Conservation (phyloP, 768 basidiomycete species). For the Clitopilus hobsonii region DNA sequence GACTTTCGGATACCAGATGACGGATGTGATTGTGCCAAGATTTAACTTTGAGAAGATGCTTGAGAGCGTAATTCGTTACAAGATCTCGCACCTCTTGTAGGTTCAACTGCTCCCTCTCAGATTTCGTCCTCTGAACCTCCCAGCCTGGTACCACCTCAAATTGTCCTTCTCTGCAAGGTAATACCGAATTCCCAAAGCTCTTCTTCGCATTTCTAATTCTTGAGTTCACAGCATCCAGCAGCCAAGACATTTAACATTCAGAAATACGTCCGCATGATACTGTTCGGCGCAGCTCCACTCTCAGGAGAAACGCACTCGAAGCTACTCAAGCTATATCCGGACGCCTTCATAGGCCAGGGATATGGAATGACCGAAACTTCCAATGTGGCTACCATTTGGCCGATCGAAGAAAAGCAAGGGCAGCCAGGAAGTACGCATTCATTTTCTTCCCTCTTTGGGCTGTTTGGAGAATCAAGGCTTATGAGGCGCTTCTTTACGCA, state of each 20-base stretch:
- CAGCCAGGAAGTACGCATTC: conserved; percentile 44
- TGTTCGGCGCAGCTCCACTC: conserved; percentile 57
- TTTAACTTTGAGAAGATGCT: conserved; percentile 60
- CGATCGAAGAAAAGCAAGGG: conserved; percentile 42
- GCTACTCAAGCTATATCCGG: conserved; percentile 44
- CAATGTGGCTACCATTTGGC: conserved; percentile 46
- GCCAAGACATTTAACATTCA: conserved; percentile 46
- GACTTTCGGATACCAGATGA: conserved; percentile 27
- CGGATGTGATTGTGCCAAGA: conserved; percentile 54
- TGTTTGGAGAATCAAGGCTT: too few species aligned
- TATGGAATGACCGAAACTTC: conserved; percentile 61
- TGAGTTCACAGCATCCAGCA: conserved; percentile 39
- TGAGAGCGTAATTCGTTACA: conserved; percentile 52
- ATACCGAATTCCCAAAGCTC: not conserved
- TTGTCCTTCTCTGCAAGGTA: conserved; percentile 55
- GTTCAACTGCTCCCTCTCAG: conserved; percentile 7
- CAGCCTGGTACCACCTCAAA: conserved; percentile 55
- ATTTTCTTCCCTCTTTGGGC: too few species aligned
- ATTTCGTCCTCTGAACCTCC: not conserved
- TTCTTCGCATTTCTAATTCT: not conserved
- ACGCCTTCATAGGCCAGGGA: conserved; percentile 52
- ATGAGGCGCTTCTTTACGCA: conserved; percentile 14
- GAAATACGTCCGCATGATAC: conserved; percentile 36
- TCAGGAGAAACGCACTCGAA: conserved; percentile 47
- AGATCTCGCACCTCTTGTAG: conserved; percentile 50